Percentiles rank a stretch among this genome's conserved stretches.
These are phyloP conservation scores for Echeveria elegans DNA, from an alignment of 164 flowering plant species.

Conservation along the genomic window DNA sequence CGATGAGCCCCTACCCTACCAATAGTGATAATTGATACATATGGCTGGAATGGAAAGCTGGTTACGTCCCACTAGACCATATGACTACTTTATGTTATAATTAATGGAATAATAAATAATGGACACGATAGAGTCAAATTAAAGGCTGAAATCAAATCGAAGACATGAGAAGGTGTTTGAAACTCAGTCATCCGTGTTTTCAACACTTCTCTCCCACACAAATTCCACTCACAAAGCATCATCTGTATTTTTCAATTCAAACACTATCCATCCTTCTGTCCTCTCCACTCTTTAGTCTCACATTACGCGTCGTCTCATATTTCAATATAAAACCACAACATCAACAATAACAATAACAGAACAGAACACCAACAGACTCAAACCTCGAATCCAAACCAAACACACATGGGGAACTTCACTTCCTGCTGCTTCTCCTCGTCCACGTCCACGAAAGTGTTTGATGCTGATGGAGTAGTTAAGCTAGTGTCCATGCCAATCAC, in stretches of 20 bases:
- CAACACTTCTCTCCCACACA: constrained; percentile 2
- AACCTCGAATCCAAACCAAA: background rate
- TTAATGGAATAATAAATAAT: no score
- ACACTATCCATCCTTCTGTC: background rate
- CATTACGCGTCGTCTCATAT: background rate
- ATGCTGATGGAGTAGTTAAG: constrained; percentile 16
- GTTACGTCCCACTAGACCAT: no score
- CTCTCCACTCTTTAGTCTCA: background rate
- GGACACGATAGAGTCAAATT: no score
- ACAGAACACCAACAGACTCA: background rate
- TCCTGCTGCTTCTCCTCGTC: constrained; percentile 1
- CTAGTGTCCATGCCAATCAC: constrained; percentile 20
- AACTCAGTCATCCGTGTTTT: background rate
- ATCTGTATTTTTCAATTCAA: background rate
- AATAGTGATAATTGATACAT: no score
- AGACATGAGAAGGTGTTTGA: no score
- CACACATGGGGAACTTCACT: constrained; percentile 4
- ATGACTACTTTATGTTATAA: no score
- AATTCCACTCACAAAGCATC: background rate
- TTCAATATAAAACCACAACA: no score
- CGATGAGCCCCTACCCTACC: no score
- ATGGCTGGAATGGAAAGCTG: no score
- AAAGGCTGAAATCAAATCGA: no score
- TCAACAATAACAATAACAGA: background rate
- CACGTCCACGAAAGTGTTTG: constrained; percentile 17